Evolutionary conservation across 2,329 filamentous ascomycete genomes (phyloP), one percentile per base, ranked within the genome.

Genomic region (Microsporum ferrugineum): DNA sequence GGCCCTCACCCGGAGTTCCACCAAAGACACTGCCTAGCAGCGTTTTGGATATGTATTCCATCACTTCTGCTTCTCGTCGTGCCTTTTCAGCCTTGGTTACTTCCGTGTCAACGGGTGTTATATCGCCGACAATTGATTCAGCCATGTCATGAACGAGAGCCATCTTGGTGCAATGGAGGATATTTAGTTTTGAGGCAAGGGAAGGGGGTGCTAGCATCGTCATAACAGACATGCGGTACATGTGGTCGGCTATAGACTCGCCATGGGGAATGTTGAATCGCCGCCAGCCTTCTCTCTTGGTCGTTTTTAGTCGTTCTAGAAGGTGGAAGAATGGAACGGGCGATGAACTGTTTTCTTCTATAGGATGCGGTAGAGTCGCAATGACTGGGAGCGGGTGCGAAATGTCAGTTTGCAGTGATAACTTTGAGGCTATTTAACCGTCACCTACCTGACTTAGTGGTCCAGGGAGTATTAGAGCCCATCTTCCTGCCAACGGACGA

Each of bases 161-260:
- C 91, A 99, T 96, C 76, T 89, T 89, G 68, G 90, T 92, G 79
- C 94, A 99, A 67, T 86, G 87, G 31, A 82, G 76, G 43, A 96
- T 81, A 71, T 97, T 88, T 69, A 97, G 80, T 43, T 82, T 82
- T 0, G 84, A 76, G 1, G 85, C 80, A 8, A 96, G 83, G 1
- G 87, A 77, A 0, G 88, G 81, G 1, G 94, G 92, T 1, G 90
- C 91, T 66, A 96, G 84, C 86, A 99, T 89, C 65, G 89, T 91
- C 74, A 99, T 90, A 67, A 99, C 83, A 57, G 91, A 90, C 94
- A 99, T 99, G 76, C 94, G 91, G 77, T 97, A 99, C 94, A 99
- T 99, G 81, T 99, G 94, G 77, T 99, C 94, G 60, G 89, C 83
- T 71, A 99, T 96, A 1, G 90, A 95, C 75, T 99, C 94, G 72